phyloP scores from a whole-genome alignment of 805 yeast species.

The Starmerella apis region DNA sequence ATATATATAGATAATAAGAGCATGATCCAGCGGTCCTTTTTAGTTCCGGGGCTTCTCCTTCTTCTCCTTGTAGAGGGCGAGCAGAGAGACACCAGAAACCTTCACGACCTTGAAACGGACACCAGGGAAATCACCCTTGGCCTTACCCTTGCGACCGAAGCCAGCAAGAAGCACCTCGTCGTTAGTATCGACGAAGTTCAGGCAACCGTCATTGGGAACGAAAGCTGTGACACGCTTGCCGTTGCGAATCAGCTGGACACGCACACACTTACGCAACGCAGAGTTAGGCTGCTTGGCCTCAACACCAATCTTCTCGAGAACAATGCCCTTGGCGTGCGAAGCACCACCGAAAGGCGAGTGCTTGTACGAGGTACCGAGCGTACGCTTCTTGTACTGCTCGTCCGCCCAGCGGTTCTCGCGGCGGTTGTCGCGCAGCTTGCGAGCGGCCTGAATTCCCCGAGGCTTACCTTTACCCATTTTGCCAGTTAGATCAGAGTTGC shows the following conservation, averaged over 20 bases:
- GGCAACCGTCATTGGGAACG: conserved; percentile 99
- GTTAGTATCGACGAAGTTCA: conserved; percentile 99
- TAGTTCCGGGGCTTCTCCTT: conserved; percentile 99
- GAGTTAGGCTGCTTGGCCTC: conserved; percentile 99
- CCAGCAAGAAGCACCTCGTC: conserved; percentile 99
- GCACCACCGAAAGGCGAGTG: conserved; percentile 99
- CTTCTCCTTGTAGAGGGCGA: conserved; percentile 99
- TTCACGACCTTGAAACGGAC: conserved; percentile 99
- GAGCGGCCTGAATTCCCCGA: conserved; percentile 99
- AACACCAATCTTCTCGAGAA: conserved; percentile 97
- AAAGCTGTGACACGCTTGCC: conserved; percentile 99
- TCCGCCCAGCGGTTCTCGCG: conserved; percentile 99
- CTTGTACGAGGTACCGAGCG: conserved; percentile 98
- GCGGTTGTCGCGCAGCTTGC: conserved; percentile 99
- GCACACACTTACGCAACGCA: conserved; percentile 99
- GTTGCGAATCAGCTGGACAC: conserved; percentile 99
- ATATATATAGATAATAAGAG: conserved; percentile 6
- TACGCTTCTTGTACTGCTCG: conserved; percentile 94
- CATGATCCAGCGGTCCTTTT: conserved; percentile 21
- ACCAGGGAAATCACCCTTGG: conserved; percentile 99
- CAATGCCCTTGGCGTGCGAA: conserved; percentile 99
- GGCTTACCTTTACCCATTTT: conserved; percentile 90
- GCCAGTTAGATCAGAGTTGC: conserved; percentile 5
- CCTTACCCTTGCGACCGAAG: conserved; percentile 99
- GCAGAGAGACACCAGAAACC: conserved; percentile 99